Evolutionary conservation across 305 asterid genomes (phyloP).

Genomic region (Fraxinus ornus): DNA sequence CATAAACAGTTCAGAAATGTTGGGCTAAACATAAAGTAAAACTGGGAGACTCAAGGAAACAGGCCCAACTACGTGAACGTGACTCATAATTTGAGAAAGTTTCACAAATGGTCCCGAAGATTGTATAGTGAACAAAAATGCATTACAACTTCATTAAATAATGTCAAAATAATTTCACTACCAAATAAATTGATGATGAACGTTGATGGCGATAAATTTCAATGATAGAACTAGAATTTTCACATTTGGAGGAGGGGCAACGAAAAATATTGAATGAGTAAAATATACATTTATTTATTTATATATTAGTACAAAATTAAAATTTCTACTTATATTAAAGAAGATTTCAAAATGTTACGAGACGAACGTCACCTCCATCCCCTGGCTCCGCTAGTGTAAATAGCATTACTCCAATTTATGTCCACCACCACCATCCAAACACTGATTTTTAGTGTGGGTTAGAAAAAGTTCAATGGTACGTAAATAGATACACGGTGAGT

Average conservation of each 20-base stretch:
- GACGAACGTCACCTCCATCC: neutral
- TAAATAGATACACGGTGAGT: too few relatives aligned
- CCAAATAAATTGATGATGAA: neutral
- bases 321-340: neutral
- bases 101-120: neutral
- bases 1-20: neutral
- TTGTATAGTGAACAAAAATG: too few relatives aligned
- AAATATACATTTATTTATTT: too few relatives aligned
- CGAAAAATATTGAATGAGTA: neutral
- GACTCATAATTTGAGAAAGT: too few relatives aligned
- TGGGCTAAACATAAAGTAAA: neutral
- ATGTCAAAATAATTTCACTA: too few relatives aligned
- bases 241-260: neutral
- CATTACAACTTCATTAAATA: neutral
- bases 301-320: too few relatives aligned
- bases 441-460: too few relatives aligned
- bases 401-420: neutral
- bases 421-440: neutral
- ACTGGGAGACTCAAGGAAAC: too few relatives aligned
- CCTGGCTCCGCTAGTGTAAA: neutral
- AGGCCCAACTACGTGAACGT: too few relatives aligned
- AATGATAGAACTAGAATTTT: neutral
- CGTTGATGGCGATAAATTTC: neutral
- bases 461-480: too few relatives aligned
- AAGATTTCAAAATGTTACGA: neutral